A percentile compares a stretch with the other conserved stretches of the same genome.
Evolutionary conservation across 164 flowering plant genomes (phyloP).

Genomic region (Magnolia sinica): DNA sequence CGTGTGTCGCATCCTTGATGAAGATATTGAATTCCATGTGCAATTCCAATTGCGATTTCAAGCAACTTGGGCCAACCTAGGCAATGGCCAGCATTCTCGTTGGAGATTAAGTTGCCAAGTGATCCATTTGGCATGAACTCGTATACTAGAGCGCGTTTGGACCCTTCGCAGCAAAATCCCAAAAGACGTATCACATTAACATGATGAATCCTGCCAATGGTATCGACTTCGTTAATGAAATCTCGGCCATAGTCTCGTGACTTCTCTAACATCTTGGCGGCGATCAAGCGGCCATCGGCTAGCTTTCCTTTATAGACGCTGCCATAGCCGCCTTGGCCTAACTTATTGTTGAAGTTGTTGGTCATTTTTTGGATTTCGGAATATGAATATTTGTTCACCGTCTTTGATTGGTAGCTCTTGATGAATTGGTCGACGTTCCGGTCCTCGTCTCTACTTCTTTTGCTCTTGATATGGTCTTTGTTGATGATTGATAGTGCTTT

Average conservation of each 20-base stretch:
- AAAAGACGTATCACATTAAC: conserved; percentile 16
- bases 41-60: conserved; percentile 16
- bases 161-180: conserved; percentile 21
- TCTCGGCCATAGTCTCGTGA: conserved; percentile 5
- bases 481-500: background rate
- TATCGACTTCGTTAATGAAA: conserved; percentile 20
- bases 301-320: conserved; percentile 21
- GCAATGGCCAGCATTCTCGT: conserved; percentile 1
- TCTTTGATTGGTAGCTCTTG: conserved; percentile 7
- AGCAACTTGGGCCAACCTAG: conserved; percentile 12
- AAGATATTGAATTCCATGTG: conserved; percentile 20
- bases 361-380: conserved; percentile 12
- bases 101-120: conserved; percentile 10
- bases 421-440: conserved; percentile 12
- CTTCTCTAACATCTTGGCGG: conserved; percentile 20
- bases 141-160: conserved; percentile 9
- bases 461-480: conserved; percentile 2
- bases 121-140: conserved; percentile 28
- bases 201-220: conserved; percentile 24
- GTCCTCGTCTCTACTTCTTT: background rate
- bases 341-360: conserved; percentile 10
- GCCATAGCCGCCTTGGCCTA: conserved; percentile 23
- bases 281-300: conserved; percentile 17
- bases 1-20: conserved; percentile 19
- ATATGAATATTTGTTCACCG: conserved; percentile 13